Evolutionary conservation across 169 alveolate genomes (phyloP).

Genomic region (Eimeria praecox): DNA sequence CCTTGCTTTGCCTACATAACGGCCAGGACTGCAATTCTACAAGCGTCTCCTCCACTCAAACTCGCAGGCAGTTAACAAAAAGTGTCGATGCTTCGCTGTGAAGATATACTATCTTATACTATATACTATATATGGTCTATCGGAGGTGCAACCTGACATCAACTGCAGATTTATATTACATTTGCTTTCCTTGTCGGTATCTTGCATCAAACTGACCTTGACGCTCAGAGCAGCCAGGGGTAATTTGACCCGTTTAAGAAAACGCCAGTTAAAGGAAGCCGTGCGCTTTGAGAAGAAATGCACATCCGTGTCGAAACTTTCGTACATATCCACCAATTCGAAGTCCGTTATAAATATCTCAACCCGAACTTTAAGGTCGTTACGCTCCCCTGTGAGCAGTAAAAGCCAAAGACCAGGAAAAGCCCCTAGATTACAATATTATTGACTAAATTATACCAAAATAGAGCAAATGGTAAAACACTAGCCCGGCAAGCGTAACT

Average conservation of each 20-base stretch:
- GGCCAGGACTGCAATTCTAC: not conserved
- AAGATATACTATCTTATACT: no score
- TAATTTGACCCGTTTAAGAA: slow-evolving; percentile 1
- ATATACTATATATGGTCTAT: no score
- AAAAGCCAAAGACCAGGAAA: not conserved
- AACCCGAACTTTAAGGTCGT: slow-evolving; percentile 57
- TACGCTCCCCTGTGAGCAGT: slow-evolving; percentile 59
- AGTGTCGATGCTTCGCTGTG: not conserved
- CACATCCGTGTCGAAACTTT: slow-evolving; percentile 66
- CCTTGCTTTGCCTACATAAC: no score
- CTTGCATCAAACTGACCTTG: slow-evolving; percentile 58
- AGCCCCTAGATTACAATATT: not conserved
- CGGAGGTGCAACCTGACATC: not conserved
- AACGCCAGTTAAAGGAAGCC: slow-evolving; percentile 80
- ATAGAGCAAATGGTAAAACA: not conserved
- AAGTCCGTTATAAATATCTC: slow-evolving; percentile 25
- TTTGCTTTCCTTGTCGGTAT: not conserved
- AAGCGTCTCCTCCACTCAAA: not conserved
- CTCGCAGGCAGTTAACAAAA: not conserved
- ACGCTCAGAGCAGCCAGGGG: slow-evolving; percentile 69
- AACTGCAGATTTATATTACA: not conserved
- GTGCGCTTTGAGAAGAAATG: slow-evolving; percentile 49
- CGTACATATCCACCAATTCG: slow-evolving; percentile 16
- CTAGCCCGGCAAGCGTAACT: not conserved
- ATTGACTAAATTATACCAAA: not conserved